phyloP scores from a whole-genome alignment of 495 filamentous ascomycete genomes.

The Bathelium albidoporum region DNA sequence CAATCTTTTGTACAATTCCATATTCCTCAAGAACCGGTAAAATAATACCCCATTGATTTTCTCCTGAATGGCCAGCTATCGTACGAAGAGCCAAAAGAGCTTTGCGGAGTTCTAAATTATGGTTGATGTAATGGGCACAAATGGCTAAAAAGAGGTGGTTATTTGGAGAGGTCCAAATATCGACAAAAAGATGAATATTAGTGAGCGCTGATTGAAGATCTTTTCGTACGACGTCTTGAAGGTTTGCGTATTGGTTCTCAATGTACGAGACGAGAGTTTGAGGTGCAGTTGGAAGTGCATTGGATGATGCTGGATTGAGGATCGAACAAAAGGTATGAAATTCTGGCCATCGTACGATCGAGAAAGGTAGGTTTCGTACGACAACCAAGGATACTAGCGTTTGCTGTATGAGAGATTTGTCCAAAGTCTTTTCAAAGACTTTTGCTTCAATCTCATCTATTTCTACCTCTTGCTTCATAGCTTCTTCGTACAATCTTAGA shows the following conservation, averaged over 20 bases:
- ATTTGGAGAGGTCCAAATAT: neutral
- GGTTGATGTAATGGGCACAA: neutral
- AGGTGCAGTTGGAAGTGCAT: neutral
- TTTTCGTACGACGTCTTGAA: neutral
- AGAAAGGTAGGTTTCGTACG: neutral
- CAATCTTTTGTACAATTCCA: neutral
- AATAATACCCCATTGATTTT: neutral
- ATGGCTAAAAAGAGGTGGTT: neutral
- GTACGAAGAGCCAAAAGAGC: neutral
- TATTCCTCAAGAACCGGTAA: neutral
- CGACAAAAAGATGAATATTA: neutral
- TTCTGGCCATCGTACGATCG: neutral
- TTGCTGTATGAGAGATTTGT: neutral
- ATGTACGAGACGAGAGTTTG: neutral
- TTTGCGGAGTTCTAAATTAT: neutral
- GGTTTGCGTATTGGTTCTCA: neutral
- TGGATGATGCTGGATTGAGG: neutral
- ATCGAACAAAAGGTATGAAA: neutral
- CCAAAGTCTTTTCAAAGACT: neutral
- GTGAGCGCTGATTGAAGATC: neutral
- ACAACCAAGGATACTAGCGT: neutral
- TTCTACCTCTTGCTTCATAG: neutral
- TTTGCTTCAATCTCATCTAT: neutral
- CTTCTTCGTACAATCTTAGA: neutral
- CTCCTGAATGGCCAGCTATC: neutral